These are phyloP conservation scores for Saccharum spontaneum DNA, from an alignment of 176 grass and related monocot genomes.

Conservation along the genomic window DNA sequence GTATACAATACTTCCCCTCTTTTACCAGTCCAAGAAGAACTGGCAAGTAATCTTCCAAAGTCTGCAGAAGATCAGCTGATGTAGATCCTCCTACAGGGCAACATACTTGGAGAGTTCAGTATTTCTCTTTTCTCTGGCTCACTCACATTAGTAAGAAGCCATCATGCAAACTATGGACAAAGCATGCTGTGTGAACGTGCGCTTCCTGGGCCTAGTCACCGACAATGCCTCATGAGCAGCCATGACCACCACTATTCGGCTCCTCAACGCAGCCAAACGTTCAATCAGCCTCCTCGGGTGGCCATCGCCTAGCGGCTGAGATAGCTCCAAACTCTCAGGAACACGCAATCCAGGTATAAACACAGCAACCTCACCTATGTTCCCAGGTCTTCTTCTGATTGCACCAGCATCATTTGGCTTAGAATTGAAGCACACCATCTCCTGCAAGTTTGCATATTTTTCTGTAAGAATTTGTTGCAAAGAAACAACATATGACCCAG, in stretches of 20 bases:
- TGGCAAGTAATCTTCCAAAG: constrained; percentile 74
- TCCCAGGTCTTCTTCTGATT: constrained; percentile 50
- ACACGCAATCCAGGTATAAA: constrained; percentile 67
- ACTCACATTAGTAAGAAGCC: constrained; percentile 1
- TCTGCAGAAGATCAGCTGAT: constrained; percentile 62
- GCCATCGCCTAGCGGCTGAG: constrained; percentile 44
- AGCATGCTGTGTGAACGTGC: constrained; percentile 74
- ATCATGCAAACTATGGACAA: background rate
- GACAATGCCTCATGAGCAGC: constrained; percentile 57
- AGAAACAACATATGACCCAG: background rate
- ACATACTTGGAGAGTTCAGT: background rate
- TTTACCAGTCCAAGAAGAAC: constrained; percentile 70
- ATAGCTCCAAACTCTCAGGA: constrained; percentile 57
- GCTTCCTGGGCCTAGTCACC: constrained; percentile 52
- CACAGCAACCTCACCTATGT: constrained; percentile 88
- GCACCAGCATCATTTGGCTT: constrained; percentile 46
- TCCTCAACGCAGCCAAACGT: constrained; percentile 44
- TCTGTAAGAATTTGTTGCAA: background rate
- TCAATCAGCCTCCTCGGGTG: constrained; percentile 52
- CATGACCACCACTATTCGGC: constrained; percentile 59
- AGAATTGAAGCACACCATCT: constrained; percentile 79
- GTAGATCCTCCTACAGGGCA: constrained; percentile 48
- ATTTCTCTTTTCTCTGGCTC: background rate
- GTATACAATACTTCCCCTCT: constrained; percentile 48
- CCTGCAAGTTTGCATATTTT: constrained; percentile 17